phyloP scores from a whole-genome alignment of 768 basidiomycete genomes.

The Daedaleopsis nitida region DNA sequence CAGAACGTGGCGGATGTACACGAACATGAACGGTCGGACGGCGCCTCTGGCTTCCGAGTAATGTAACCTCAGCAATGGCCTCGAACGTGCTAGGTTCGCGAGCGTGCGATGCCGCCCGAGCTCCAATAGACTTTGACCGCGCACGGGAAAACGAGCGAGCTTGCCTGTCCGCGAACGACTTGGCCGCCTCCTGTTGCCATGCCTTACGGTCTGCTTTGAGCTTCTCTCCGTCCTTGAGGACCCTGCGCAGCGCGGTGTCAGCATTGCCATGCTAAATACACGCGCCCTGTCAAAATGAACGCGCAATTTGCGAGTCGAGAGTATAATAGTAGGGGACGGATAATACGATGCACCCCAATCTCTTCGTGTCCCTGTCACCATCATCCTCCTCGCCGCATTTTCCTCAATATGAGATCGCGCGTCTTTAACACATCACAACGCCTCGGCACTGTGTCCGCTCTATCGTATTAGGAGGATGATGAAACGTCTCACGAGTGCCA shows the following conservation, averaged over 20 bases:
- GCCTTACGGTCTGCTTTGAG: conserved; percentile 63
- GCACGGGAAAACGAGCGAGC: conserved; percentile 64
- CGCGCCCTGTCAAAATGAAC: background rate
- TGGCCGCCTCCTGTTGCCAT: conserved; percentile 66
- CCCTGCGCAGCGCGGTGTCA: conserved; percentile 42
- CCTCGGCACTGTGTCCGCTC: too few species aligned
- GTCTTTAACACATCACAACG: too few species aligned
- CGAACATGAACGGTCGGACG: conserved; percentile 44
- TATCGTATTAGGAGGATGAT: too few species aligned
- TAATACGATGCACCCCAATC: too few species aligned
- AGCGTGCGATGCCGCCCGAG: conserved; percentile 15
- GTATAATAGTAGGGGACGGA: background rate
- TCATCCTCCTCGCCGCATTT: too few species aligned
- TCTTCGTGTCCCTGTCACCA: too few species aligned
- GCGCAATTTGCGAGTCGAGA: background rate
- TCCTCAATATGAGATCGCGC: too few species aligned
- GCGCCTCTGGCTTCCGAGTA: conserved; percentile 64
- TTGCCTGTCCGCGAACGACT: conserved; percentile 66
- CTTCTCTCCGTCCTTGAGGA: conserved; percentile 62
- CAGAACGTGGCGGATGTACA: conserved; percentile 18
- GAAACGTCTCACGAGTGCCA: too few species aligned
- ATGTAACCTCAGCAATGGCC: conserved; percentile 65
- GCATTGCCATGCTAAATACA: conserved; percentile 1
- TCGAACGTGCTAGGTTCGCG: conserved; percentile 42
- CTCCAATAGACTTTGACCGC: conserved; percentile 55